A percentile compares a stretch with the other conserved stretches of the same genome.
phyloP scores from a whole-genome alignment of 768 basidiomycete genomes.

The Holtermanniella nyarrowii region DNA sequence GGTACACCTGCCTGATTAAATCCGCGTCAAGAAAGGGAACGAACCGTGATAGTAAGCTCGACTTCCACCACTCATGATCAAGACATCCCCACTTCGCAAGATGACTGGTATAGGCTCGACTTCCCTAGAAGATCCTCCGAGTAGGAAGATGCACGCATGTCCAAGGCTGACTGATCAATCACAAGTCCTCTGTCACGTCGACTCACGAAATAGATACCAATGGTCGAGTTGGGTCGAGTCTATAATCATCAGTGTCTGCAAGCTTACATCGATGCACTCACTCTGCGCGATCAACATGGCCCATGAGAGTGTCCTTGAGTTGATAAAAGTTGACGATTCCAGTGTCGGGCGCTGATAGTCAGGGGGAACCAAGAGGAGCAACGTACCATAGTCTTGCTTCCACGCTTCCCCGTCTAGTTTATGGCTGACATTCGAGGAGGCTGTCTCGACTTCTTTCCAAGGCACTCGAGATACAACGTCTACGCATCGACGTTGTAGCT shows the following conservation, averaged over 20 bases:
- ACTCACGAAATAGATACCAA: slow-evolving; percentile 86
- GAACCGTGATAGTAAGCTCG: slow-evolving; percentile 87
- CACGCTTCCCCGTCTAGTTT: slow-evolving; percentile 43
- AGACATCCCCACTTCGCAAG: slow-evolving; percentile 77
- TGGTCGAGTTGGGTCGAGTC: slow-evolving; percentile 76
- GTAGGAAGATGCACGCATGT: slow-evolving; percentile 77
- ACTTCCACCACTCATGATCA: slow-evolving; percentile 86
- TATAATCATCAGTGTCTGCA: neutral
- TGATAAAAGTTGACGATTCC: slow-evolving; percentile 97
- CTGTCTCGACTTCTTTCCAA: slow-evolving; percentile 67
- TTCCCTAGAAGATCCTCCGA: slow-evolving; percentile 73
- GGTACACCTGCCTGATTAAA: slow-evolving; percentile 56
- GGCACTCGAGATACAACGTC: slow-evolving; percentile 54
- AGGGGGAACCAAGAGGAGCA: no score
- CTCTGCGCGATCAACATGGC: slow-evolving; percentile 93
- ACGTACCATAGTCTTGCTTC: slow-evolving; percentile 48
- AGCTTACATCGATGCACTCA: slow-evolving; percentile 7
- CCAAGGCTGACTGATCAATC: slow-evolving; percentile 54
- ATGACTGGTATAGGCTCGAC: slow-evolving; percentile 67
- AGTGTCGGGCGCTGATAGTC: slow-evolving; percentile 90
- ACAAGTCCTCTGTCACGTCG: no score
- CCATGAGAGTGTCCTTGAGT: slow-evolving; percentile 84
- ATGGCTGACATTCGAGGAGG: no score
- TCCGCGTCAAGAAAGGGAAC: slow-evolving; percentile 16
- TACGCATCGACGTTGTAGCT: slow-evolving; percentile 53